Conservation (phyloP, 2,329 filamentous ascomycete species). For the Emmonsiellopsis sp. region DNA sequence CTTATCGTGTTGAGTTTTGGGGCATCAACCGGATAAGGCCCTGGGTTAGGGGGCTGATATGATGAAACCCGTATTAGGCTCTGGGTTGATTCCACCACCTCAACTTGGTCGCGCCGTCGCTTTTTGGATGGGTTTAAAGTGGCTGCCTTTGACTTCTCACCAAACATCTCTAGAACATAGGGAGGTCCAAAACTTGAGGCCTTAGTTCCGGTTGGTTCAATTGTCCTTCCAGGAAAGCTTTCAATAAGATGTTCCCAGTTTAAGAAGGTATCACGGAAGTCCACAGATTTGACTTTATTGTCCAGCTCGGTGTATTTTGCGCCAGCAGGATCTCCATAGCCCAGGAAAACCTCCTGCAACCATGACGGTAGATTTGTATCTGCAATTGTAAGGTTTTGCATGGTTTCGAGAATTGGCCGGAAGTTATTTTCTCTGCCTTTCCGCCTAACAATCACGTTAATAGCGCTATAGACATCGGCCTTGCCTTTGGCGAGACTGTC, state of each 20-base stretch:
- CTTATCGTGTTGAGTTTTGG: constrained; percentile 74
- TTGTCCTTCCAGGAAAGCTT: constrained; percentile 75
- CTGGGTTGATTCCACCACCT: constrained; percentile 52
- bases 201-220: constrained; percentile 67
- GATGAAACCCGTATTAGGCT: constrained; percentile 74
- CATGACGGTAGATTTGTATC: constrained; percentile 80
- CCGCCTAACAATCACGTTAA: constrained; percentile 79
- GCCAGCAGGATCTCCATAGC: constrained; percentile 83
- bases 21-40: constrained; percentile 77
- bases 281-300: constrained; percentile 67
- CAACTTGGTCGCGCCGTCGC: constrained; percentile 65
- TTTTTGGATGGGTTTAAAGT: constrained; percentile 67
- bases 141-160: constrained; percentile 43
- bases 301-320: constrained; percentile 77
- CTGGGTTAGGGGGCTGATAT: constrained; percentile 79
- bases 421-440: constrained; percentile 93
- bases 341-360: constrained; percentile 96
- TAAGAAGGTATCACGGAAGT: constrained; percentile 89
- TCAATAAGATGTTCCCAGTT: constrained; percentile 92
- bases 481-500: constrained; percentile 57
- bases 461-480: constrained; percentile 66
- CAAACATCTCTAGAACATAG: constrained; percentile 66
- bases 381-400: constrained; percentile 73
- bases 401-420: constrained; percentile 83
- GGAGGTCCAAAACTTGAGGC: constrained; percentile 72